Conservation (phyloP, 805 yeast species). For the Metschnikowia arizonensis region DNA sequence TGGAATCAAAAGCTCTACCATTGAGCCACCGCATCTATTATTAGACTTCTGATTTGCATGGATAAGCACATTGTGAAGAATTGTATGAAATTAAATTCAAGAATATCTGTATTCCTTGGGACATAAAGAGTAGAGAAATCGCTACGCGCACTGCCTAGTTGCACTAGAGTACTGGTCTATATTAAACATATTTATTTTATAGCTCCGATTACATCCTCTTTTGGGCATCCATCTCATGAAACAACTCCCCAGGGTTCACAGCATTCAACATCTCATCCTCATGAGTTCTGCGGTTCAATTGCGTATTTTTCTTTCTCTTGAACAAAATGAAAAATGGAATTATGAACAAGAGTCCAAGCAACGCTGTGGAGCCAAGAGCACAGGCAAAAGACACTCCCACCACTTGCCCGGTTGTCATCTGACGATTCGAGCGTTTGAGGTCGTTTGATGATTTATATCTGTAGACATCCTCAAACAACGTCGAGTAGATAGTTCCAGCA, state of each 20-base stretch:
- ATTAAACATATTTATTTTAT: slow-evolving; percentile 9
- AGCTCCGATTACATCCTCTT: slow-evolving; percentile 18
- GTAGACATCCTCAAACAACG: slow-evolving; percentile 33
- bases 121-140: too few relatives aligned
- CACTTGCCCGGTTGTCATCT: slow-evolving; percentile 37
- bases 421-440: slow-evolving; percentile 16
- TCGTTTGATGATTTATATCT: slow-evolving; percentile 36
- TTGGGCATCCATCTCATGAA: slow-evolving; percentile 44
- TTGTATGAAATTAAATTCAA: too few relatives aligned
- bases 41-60: neutral
- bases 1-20: slow-evolving; percentile 25
- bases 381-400: slow-evolving; percentile 45
- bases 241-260: slow-evolving; percentile 40
- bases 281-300: slow-evolving; percentile 32
- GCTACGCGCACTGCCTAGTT: neutral
- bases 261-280: slow-evolving; percentile 44
- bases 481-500: slow-evolving; percentile 29
- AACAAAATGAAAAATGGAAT: slow-evolving; percentile 38
- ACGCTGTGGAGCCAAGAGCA: slow-evolving; percentile 41
- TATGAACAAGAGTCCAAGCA: slow-evolving; percentile 38
- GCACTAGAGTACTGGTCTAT: neutral
- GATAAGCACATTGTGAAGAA: neutral
- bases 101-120: too few relatives aligned
- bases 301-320: slow-evolving; percentile 22
- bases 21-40: slow-evolving; percentile 23